Base-by-base conservation (phyloP, 2,329 filamentous ascomycete genomes). In the Pseudogymnoascus sp. region DNA sequence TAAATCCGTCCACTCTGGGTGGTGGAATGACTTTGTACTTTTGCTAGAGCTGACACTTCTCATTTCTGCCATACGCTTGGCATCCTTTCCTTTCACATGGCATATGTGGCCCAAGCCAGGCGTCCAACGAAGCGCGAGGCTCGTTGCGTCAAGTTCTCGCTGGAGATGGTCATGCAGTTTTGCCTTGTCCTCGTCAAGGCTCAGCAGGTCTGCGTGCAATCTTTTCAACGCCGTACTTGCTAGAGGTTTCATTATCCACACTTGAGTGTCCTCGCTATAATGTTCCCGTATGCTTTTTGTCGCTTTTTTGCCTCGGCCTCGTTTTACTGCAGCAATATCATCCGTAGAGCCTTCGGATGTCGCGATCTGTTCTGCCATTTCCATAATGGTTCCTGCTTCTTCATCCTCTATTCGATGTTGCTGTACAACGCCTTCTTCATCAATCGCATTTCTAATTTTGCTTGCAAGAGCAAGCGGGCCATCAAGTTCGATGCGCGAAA, bases 21-120 rank as follows among this genome's bases (percentile, higher is more conserved):
- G 77, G 69, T 96, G 87, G 70, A 96, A 92, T 1, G 91, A 89
- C 30, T 86, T 83, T 0, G 94, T 96, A 9, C 84, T 87, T 66
- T 90, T 94, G 66, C 88, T 92, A 2, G 90, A 86, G 30, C 86
- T 88, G 57, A 97, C 80, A 59, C 79, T 82, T n/a, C 75, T 74
- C 19, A 73, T 65, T 9, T 70, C 75, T 69, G 69, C 66, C 19
- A 74, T 64, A 3, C 66, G 61, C 15, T 62, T 66, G 7, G 81
- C 76, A 67, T 94, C 88, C 71, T 88, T 92, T 33, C 90, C 90
- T 72, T 87, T 94, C 67, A 97, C 82, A 70, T 97, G 92, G 67
- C 89, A 92, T 68, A 95, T 89, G 71, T 99, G 90, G 7, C 94
- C 92, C 1, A 96, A 79, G 12, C 86, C 87, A 0, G 92, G 88